phyloP scores from a whole-genome alignment of 805 yeast species.

The Wickerhamomyces tratensis region DNA sequence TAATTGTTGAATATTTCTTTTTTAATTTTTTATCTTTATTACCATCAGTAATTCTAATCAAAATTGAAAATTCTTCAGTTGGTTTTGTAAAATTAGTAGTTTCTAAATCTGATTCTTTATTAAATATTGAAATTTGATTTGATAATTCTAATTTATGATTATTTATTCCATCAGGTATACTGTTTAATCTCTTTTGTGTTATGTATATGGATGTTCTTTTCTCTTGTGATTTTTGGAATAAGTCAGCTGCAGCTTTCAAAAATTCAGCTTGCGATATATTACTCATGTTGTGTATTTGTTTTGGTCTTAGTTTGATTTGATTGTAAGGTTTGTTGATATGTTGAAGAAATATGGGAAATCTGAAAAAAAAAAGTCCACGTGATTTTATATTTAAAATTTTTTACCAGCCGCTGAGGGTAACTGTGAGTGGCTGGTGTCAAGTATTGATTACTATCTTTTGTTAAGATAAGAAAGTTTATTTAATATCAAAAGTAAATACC shows the following conservation, averaged over 20 bases:
- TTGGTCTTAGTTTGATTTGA: too few relatives aligned
- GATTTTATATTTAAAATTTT: too few relatives aligned
- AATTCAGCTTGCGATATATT: conserved; percentile 7
- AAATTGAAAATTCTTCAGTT: conserved; percentile 40
- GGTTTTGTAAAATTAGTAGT: conserved; percentile 1
- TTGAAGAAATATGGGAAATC: too few relatives aligned
- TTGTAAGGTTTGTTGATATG: too few relatives aligned
- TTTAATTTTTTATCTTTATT: conserved; percentile 37
- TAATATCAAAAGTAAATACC: too few relatives aligned
- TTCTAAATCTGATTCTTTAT: conserved; percentile 2
- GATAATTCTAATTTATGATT: conserved; percentile 9
- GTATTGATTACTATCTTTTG: too few relatives aligned
- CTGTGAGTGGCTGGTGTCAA: too few relatives aligned
- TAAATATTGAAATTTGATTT: conserved; percentile 16
- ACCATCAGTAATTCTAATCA: conserved; percentile 63
- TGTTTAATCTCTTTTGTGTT: conserved; percentile 43
- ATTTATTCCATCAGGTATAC: conserved; percentile 19
- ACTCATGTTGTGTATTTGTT: too few relatives aligned
- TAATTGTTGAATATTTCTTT: conserved; percentile 64
- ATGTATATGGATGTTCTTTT: conserved; percentile 42
- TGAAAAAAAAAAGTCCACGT: too few relatives aligned
- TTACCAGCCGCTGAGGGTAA: too few relatives aligned
- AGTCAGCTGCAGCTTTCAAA: conserved; percentile 14
- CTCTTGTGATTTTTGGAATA: conserved; percentile 18
- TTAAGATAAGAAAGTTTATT: too few relatives aligned